Conservation (phyloP, 108 stramenopile genomes). For the Nannochloropsis gaditana region DNA sequence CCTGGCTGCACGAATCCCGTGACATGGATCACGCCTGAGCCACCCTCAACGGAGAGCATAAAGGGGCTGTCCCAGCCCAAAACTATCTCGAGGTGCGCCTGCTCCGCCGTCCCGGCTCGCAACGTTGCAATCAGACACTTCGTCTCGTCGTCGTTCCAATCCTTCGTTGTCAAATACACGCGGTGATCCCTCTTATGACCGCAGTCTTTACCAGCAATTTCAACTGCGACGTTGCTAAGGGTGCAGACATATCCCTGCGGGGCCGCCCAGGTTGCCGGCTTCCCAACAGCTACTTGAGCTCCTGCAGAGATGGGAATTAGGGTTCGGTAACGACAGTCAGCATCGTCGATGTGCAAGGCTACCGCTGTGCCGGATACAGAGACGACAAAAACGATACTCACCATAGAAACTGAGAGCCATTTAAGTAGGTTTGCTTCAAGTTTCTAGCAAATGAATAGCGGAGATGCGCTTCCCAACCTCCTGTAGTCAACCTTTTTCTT, state of each 20-base stretch:
- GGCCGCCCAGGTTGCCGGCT: neutral
- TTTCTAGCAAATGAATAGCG: too few species aligned
- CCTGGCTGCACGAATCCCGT: neutral
- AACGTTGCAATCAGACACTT: constrained; percentile 17
- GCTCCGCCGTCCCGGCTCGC: neutral
- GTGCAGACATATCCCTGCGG: constrained; percentile 17
- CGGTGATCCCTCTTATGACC: neutral
- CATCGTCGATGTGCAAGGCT: neutral
- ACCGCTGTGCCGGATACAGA: neutral
- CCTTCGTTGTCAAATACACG: constrained; percentile 18
- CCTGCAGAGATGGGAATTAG: neutral
- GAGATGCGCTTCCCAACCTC: too few species aligned
- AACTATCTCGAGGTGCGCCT: neutral
- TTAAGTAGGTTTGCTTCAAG: neutral
- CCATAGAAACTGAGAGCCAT: neutral
- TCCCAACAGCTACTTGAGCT: neutral
- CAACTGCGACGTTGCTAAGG: neutral
- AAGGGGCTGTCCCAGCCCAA: neutral
- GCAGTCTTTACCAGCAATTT: neutral
- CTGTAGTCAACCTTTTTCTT: too few species aligned
- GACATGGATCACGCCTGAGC: neutral
- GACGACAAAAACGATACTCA: neutral
- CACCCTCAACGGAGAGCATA: neutral
- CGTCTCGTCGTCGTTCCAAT: neutral
- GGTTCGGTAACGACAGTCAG: neutral